phyloP scores from a whole-genome alignment of 2,329 filamentous ascomycete genomes.

The Paecilomyces sp. region DNA sequence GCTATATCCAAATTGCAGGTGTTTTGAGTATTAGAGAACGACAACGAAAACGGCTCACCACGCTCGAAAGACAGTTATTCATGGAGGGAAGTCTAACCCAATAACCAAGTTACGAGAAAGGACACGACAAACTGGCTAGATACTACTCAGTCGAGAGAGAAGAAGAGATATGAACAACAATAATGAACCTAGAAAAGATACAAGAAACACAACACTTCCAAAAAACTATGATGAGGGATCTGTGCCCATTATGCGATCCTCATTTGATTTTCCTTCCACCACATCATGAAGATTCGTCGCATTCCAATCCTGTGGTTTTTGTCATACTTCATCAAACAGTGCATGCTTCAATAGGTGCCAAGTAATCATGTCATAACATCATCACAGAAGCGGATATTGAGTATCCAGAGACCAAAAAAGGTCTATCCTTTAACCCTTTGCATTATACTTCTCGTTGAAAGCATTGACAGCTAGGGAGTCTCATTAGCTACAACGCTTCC shows the following conservation, averaged over 20 bases:
- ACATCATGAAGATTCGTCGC: background rate
- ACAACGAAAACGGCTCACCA: no score
- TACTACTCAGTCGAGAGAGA: background rate
- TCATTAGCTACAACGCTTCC: background rate
- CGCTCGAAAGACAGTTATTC: background rate
- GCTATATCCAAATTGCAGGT: no score
- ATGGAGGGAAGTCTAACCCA: background rate
- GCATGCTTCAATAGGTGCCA: background rate
- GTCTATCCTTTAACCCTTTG: constrained; percentile 39
- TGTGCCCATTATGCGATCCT: background rate
- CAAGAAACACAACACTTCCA: background rate
- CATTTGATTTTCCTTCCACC: background rate
- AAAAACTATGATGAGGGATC: background rate
- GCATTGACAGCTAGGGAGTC: constrained; percentile 50
- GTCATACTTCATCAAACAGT: background rate
- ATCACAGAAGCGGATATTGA: background rate
- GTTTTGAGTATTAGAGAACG: no score
- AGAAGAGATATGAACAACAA: background rate
- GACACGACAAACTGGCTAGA: background rate
- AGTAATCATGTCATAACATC: background rate
- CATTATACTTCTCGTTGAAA: constrained; percentile 61
- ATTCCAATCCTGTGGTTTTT: background rate
- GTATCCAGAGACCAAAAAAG: background rate
- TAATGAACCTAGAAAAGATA: background rate
- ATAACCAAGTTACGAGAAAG: background rate